A percentile compares a stretch with the other conserved stretches of the same genome.
Conservation (phyloP, 768 basidiomycete genomes). For the Inosperma sp. region DNA sequence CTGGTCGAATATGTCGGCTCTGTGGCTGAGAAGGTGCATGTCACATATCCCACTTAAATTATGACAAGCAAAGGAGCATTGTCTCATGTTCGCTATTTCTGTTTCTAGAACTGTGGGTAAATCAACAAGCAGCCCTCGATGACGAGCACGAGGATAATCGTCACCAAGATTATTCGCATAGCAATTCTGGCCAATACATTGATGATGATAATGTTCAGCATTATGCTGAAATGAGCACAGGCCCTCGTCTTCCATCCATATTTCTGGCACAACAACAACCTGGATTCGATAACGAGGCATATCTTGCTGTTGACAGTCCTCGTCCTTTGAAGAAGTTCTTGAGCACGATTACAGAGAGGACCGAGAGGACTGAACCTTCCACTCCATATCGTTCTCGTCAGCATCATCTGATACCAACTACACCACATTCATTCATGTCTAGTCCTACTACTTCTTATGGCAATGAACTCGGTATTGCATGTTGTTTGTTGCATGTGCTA, state of each 20-base stretch:
- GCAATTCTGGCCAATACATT: constrained; percentile 8
- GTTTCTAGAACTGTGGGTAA: constrained; percentile 6
- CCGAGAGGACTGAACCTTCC: constrained; percentile 60
- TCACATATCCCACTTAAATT: constrained; percentile 13
- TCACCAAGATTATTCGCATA: constrained; percentile 17
- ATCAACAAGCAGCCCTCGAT: constrained; percentile 8
- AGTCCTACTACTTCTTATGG: constrained; percentile 60
- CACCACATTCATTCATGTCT: constrained; percentile 37
- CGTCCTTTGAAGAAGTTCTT: constrained; percentile 32
- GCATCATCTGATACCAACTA: constrained; percentile 35
- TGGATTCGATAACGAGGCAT: constrained; percentile 33
- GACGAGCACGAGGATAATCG: constrained; percentile 12
- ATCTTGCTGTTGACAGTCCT: constrained; percentile 26
- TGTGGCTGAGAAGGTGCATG: constrained; percentile 59
- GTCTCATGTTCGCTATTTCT: constrained; percentile 1
- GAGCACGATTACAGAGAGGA: constrained; percentile 64
- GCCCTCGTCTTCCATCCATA: constrained; percentile 56
- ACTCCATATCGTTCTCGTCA: constrained; percentile 43
- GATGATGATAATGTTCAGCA: constrained; percentile 19
- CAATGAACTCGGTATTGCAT: constrained; percentile 48
- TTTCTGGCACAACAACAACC: constrained; percentile 54
- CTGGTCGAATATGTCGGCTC: constrained; percentile 28
- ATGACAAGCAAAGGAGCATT: not conserved
- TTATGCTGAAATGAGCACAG: constrained; percentile 26
- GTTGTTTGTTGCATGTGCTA: not conserved